Evolutionary conservation across 306 rosid genomes (phyloP), one percentile per base, ranked within the genome.

Genomic region (Sicyos baderoa): DNA sequence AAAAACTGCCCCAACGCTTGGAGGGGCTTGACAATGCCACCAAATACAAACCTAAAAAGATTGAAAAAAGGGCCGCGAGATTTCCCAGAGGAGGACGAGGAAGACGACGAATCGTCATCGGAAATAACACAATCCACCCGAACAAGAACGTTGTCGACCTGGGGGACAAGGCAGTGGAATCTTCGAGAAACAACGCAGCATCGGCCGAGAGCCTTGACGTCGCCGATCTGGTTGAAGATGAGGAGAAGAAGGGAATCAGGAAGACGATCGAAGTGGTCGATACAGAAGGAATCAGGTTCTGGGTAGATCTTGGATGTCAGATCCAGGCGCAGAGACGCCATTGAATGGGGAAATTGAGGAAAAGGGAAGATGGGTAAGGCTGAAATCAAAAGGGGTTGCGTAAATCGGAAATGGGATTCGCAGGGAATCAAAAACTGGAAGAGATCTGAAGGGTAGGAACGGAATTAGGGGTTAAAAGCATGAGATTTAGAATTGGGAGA

Each of bases 61-160:
- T 72, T 81, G 13, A 86, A 88, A 27, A 94, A 86, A 2, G 99
- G 84, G 8, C 87, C 82, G 3, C 97, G 88, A 19, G 97, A 85
- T 68, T 90, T 94, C 71, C 86, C 94, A 3, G 89, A 79, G 2
- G 95, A 69, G 45, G 90, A n/a, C n/a, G n/a, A 18, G 2, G 93
- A 60, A n/a, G 76, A 73, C 16, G 76, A 73, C 9, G 75, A 89
- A 40, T 94, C 99, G 7, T 94, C 99, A 61, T 94, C 97, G 45
- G 99, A 88, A 72, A 94, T 90, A 66, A 94, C 99, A 68, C 99
- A 94, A 40, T 94, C 99, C 8, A 94, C 99, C 4, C 97, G 96
- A n/a, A 94, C 99, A 68, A 94, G 84, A 72, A 94, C 95, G 86
- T 90, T 94, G 5, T 94, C 99, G 0, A 94, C 99, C 53, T 94